These are phyloP conservation scores for Aspergillus mulundensis DNA, from an alignment of 495 filamentous ascomycete species.

Conservation along the genomic window DNA sequence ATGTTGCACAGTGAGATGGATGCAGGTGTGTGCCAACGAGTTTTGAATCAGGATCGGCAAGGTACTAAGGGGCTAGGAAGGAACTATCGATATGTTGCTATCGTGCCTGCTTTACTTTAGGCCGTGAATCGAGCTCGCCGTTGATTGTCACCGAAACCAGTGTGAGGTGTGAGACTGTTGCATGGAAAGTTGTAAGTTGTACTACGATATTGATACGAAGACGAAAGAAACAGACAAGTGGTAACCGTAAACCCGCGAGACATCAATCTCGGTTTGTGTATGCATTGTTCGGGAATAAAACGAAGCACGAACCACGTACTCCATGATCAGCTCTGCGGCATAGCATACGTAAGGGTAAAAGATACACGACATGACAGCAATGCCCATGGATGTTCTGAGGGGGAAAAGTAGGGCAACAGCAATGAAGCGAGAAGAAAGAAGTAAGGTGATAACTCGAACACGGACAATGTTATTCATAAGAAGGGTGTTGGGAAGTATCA, in stretches of 20 bases:
- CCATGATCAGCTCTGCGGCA: background rate
- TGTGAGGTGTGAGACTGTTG: too few species aligned
- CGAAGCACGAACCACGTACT: background rate
- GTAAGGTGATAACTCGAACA: constrained; percentile 2
- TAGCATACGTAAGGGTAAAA: constrained; percentile 3
- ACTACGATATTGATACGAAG: too few species aligned
- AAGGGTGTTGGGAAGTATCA: background rate
- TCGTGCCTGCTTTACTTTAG: too few species aligned
- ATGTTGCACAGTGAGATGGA: too few species aligned
- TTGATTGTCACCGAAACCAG: too few species aligned
- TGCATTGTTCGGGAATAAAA: constrained; percentile 1
- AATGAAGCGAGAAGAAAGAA: background rate
- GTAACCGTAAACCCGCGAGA: background rate
- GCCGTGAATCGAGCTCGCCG: too few species aligned
- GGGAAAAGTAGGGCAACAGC: background rate
- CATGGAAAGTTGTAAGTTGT: too few species aligned
- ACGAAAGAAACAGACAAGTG: constrained; percentile 4
- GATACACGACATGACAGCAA: constrained; percentile 11
- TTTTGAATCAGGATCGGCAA: too few species aligned
- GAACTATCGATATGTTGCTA: too few species aligned
- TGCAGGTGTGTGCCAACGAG: too few species aligned
- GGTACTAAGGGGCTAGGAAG: too few species aligned
- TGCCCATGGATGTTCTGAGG: background rate
- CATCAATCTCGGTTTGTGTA: background rate
- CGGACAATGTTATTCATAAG: background rate